Evolutionary conservation across 805 yeast genomes (phyloP), one percentile per base, ranked within the genome.

Genomic region (Scheffersomyces spartinae): DNA sequence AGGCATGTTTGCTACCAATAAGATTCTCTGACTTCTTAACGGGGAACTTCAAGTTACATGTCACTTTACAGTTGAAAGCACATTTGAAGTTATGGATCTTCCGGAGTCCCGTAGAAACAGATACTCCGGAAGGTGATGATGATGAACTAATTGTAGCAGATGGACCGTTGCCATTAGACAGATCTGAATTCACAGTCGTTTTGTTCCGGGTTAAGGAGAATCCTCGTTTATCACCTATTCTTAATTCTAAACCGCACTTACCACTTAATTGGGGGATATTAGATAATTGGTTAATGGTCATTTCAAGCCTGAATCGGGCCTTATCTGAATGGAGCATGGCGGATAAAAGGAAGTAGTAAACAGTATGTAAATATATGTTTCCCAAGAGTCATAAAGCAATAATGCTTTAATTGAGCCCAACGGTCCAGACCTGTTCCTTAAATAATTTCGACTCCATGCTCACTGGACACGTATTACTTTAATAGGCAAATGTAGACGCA

Each of bases 221-320:
- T 12, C 25, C n/a, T 17, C n/a, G 10, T 9, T 13, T 15, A 18
- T 18, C 15, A 18, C n/a, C 15, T 17, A 18, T 16, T 17, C 20
- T 21, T 17, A 14, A 13, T n/a, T n/a, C n/a, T n/a, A n/a, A n/a
- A n/a, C n/a, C n/a, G n/a, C n/a, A n/a, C n/a, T n/a, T n/a, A 1
- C 94, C 94, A 3, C 73, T 57, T 1, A 77, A 61, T 36, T 81
- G 85, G 2, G 97, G 97, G 15, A 88, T 68, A 41, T 86, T 86
- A n/a, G 76, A 65, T 24, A 88, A 55, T 35, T 82, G 93, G 28
- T 69, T 66, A 24, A 85, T 64, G 10, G 64, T 49, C 15, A 83
- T 17, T 17, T 9, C 18, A 17, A 17, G 9, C 9, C 18, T 9
- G 9, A 17, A 8, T 17, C 18, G 18, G 9, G 7, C 18, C 9